Evolutionary conservation across 1,284 basidiomycete species (phyloP).

Genomic region (Entoloma clypeatum): DNA sequence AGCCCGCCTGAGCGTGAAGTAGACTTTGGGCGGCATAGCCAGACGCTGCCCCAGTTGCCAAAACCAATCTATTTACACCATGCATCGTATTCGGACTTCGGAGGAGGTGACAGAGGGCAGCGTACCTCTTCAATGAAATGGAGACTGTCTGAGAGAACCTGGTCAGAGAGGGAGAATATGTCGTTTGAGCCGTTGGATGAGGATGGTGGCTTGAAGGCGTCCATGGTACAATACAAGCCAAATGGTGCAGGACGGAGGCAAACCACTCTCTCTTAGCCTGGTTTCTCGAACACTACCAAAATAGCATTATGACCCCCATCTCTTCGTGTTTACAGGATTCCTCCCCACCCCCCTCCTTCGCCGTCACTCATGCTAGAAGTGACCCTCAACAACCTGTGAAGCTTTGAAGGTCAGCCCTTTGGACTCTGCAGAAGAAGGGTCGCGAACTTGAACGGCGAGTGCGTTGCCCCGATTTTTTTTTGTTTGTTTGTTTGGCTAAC

Average conservation of each 20-base stretch:
- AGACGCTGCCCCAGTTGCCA: conserved; percentile 86
- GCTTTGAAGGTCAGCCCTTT: no score
- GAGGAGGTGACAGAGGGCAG: conserved; percentile 10
- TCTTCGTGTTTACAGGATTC: no score
- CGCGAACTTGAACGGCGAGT: no score
- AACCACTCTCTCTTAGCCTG: conserved; percentile 7
- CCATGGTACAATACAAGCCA: conserved; percentile 36
- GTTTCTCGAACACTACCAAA: conserved; percentile 30
- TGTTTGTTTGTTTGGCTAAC: conserved; percentile 23
- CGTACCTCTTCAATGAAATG: conserved; percentile 74
- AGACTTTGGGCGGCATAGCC: conserved; percentile 65
- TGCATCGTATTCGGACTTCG: conserved; percentile 5
- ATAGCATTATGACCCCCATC: conserved; percentile 33
- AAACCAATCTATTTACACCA: conserved; percentile 62
- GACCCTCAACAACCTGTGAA: no score
- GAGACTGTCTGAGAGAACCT: conserved; percentile 63
- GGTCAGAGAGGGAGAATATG: conserved; percentile 47
- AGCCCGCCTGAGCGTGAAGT: conserved; percentile 32
- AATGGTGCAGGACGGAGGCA: conserved; percentile 17
- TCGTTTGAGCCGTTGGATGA: conserved; percentile 34
- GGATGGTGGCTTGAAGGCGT: conserved; percentile 25
- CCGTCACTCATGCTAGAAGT: no score
- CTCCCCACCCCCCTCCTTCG: no score
- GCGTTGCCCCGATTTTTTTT: no score
- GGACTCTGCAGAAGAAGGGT: no score